These are phyloP conservation scores for Delonix regia DNA, from an alignment of 306 rosid species.

Conservation along the genomic window DNA sequence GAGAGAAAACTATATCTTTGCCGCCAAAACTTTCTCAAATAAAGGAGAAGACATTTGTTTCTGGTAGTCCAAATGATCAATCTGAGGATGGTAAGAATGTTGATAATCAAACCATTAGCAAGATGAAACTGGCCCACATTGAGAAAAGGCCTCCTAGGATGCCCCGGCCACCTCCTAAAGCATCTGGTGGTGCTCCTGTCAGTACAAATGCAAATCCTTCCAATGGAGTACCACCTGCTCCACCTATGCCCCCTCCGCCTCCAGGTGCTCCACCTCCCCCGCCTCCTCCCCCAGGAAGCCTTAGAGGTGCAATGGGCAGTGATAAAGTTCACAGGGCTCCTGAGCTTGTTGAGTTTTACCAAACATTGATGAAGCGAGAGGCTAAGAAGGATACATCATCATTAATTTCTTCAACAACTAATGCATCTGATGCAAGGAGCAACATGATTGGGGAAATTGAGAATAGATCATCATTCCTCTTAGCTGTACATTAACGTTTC, in stretches of 20 bases:
- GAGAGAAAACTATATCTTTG: conserved; percentile 55
- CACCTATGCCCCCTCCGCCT: conserved; percentile 62
- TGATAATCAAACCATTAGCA: conserved; percentile 71
- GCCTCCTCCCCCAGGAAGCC: conserved; percentile 92
- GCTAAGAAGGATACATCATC: conserved; percentile 88
- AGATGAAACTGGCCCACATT: conserved; percentile 78
- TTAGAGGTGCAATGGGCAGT: conserved; percentile 63
- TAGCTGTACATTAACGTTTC: conserved; percentile 69
- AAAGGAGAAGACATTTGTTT: conserved; percentile 71
- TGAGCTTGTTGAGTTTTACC: conserved; percentile 89
- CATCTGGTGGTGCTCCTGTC: conserved; percentile 47
- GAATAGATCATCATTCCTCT: conserved; percentile 88
- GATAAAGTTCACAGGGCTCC: conserved; percentile 94
- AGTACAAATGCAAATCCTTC: conserved; percentile 51
- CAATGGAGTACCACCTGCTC: conserved; percentile 58
- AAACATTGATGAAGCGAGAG: conserved; percentile 93
- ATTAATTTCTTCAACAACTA: conserved; percentile 64
- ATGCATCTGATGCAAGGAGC: conserved; percentile 82
- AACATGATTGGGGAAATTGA: conserved; percentile 98
- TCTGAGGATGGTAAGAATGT: conserved; percentile 54
- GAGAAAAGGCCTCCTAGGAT: conserved; percentile 91
- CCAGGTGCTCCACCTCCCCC: conserved; percentile 87
- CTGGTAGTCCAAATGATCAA: conserved; percentile 58
- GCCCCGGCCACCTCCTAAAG: conserved; percentile 89
- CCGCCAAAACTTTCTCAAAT: conserved; percentile 73